Percentiles rank a stretch among this genome's conserved stretches.
These are phyloP conservation scores for Fremontodendron californicum DNA, from an alignment of 345 rosid genomes.

Conservation along the genomic window DNA sequence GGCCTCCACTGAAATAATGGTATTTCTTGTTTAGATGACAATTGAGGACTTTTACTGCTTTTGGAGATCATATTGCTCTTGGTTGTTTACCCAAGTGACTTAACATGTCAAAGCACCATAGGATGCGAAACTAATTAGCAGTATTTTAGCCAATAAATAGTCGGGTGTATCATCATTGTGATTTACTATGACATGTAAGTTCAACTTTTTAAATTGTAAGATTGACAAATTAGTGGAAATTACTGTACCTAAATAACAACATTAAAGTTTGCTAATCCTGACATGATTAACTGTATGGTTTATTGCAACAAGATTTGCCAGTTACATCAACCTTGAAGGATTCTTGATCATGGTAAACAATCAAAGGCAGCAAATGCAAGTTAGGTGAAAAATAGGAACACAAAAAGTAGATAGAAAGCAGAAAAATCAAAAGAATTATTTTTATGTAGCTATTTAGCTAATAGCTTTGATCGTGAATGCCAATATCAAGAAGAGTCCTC, in stretches of 20 bases:
- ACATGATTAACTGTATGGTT: not conserved
- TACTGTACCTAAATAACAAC: not conserved
- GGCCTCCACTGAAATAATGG: not conserved
- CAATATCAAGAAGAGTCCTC: conserved; percentile 49
- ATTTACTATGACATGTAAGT: too few relatives aligned
- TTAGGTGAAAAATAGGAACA: not conserved
- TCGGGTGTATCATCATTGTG: too few relatives aligned
- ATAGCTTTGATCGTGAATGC: conserved; percentile 13
- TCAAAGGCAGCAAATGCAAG: not conserved
- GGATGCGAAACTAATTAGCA: too few relatives aligned
- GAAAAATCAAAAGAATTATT: conserved; percentile 1
- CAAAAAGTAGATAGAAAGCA: conserved; percentile 1
- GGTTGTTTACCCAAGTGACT: too few relatives aligned
- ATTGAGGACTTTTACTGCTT: too few relatives aligned
- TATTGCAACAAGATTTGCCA: not conserved
- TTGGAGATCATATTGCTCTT: too few relatives aligned
- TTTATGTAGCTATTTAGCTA: not conserved
- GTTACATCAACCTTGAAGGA: conserved; percentile 7
- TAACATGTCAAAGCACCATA: too few relatives aligned
- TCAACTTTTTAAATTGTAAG: too few relatives aligned
- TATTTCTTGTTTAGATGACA: not conserved
- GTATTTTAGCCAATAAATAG: too few relatives aligned
- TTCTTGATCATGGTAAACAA: not conserved
- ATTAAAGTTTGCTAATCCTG: not conserved
- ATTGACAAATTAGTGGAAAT: too few relatives aligned